phyloP scores from a whole-genome alignment of 768 basidiomycete species.

The Lactarius pseudohatsudake region DNA sequence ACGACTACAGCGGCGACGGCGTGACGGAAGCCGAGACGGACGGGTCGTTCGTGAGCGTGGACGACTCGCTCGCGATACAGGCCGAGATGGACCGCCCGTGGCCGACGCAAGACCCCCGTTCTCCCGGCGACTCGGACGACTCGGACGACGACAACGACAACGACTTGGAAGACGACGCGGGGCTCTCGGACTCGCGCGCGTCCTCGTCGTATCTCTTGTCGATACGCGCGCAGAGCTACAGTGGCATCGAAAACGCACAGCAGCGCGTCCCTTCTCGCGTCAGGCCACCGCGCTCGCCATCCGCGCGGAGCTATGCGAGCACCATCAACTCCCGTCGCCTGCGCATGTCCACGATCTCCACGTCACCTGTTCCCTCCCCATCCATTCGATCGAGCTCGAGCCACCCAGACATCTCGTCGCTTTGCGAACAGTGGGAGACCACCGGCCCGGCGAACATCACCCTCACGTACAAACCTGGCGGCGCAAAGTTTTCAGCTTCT shows the following conservation, averaged over 20 bases:
- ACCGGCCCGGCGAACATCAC: conserved; percentile 63
- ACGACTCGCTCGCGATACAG: conserved; percentile 10
- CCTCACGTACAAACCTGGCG: conserved; percentile 42
- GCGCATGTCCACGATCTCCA: conserved; percentile 36
- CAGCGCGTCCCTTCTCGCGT: not conserved
- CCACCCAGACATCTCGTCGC: conserved; percentile 56
- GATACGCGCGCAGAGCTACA: conserved; percentile 18
- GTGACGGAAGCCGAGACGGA: conserved; percentile 26
- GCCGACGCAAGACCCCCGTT: not conserved
- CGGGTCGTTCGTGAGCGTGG: conserved; percentile 22
- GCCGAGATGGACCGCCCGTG: conserved; percentile 11
- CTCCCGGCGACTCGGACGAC: conserved; percentile 14
- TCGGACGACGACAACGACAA: not conserved
- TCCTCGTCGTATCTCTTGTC: conserved; percentile 4
- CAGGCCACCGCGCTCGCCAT: conserved; percentile 2
- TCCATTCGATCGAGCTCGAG: conserved; percentile 49
- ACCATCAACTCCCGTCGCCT: conserved; percentile 35
- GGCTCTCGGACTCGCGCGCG: not conserved
- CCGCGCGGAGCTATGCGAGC: conserved; percentile 14
- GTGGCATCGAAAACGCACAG: conserved; percentile 8
- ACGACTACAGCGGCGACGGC: not conserved
- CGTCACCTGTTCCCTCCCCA: conserved; percentile 45
- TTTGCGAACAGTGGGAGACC: conserved; percentile 58
- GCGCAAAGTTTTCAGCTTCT: conserved; percentile 21
- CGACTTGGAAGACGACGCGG: not conserved